A percentile compares a stretch with the other conserved stretches of the same genome.
Conservation (phyloP, 179 eudicot species). For the Silene noctiflora region DNA sequence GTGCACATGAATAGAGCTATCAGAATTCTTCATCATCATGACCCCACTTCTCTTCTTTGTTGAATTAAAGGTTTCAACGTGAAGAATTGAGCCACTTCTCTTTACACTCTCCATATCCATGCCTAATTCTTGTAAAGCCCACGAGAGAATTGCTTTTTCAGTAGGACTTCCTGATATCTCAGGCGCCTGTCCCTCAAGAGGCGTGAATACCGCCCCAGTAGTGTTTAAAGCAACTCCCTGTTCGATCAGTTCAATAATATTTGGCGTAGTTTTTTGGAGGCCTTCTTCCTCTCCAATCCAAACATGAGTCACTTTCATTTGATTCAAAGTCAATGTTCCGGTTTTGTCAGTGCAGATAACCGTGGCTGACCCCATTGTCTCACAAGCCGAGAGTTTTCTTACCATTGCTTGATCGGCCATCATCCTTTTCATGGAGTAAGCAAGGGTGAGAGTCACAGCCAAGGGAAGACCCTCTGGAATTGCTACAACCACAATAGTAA, state of each 20-base stretch:
- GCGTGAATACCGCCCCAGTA: constrained; percentile 31
- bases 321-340: constrained; percentile 41
- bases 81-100: constrained; percentile 30
- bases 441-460: constrained; percentile 47
- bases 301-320: constrained; percentile 44
- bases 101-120: constrained; percentile 33
- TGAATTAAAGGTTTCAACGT: constrained; percentile 43
- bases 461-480: constrained; percentile 46
- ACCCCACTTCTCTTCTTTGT: constrained; percentile 46
- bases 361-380: constrained; percentile 50
- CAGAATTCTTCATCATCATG: constrained; percentile 20
- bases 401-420: constrained; percentile 51
- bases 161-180: constrained; percentile 47
- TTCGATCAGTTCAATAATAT: constrained; percentile 25
- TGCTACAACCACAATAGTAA: constrained; percentile 49
- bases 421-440: constrained; percentile 51
- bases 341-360: constrained; percentile 52
- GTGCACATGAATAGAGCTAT: too few species aligned
- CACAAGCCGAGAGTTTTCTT: constrained; percentile 44
- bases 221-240: constrained; percentile 45
- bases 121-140: constrained; percentile 36
- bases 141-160: constrained; percentile 40
- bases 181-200: constrained; percentile 24
- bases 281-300: constrained; percentile 45
- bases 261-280: too few species aligned